Conservation (phyloP, 2,329 filamentous ascomycete species). For the Sporothrix mexicana region DNA sequence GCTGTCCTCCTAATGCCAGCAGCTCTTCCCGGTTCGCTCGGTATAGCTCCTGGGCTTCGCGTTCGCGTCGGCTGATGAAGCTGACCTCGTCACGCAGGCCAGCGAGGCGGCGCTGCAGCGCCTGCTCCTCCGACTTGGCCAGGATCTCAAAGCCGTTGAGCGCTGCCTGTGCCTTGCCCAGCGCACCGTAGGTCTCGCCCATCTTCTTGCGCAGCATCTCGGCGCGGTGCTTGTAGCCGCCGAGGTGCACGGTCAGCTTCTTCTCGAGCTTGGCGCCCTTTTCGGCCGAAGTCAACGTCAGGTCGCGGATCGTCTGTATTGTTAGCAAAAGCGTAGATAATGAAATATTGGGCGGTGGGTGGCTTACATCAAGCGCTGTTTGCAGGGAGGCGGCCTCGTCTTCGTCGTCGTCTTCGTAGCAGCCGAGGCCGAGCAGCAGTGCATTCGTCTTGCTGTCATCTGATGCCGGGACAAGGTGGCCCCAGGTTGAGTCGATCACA, state of each 20-base stretch:
- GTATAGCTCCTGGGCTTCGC: slow-evolving; percentile 90
- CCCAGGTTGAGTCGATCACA: slow-evolving; percentile 60
- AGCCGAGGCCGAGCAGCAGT: slow-evolving; percentile 77
- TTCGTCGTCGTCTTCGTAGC: slow-evolving; percentile 77
- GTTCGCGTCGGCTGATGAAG: slow-evolving; percentile 79
- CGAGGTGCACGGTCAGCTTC: slow-evolving; percentile 84
- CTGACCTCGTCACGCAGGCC: slow-evolving; percentile 80
- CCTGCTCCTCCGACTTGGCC: slow-evolving; percentile 79
- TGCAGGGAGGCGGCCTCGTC: slow-evolving; percentile 60
- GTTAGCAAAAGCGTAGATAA: not conserved
- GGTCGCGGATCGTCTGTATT: slow-evolving; percentile 69
- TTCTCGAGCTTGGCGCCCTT: slow-evolving; percentile 89
- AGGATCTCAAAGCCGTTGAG: slow-evolving; percentile 77
- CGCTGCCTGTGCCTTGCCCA: slow-evolving; percentile 74
- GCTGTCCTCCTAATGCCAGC: slow-evolving; percentile 55
- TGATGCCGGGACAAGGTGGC: slow-evolving; percentile 40
- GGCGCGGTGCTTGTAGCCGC: slow-evolving; percentile 87
- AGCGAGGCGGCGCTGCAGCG: slow-evolving; percentile 73
- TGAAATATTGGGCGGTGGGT: not conserved
- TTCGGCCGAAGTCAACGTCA: slow-evolving; percentile 75
- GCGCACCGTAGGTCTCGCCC: slow-evolving; percentile 71
- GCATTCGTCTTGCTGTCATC: slow-evolving; percentile 50
- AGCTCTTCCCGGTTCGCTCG: slow-evolving; percentile 78
- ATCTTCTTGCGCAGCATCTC: slow-evolving; percentile 83
- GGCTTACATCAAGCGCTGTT: slow-evolving; percentile 71